These are phyloP conservation scores for Cytospora schulzeri DNA, from an alignment of 2,329 filamentous ascomycete genomes.

Conservation along the genomic window DNA sequence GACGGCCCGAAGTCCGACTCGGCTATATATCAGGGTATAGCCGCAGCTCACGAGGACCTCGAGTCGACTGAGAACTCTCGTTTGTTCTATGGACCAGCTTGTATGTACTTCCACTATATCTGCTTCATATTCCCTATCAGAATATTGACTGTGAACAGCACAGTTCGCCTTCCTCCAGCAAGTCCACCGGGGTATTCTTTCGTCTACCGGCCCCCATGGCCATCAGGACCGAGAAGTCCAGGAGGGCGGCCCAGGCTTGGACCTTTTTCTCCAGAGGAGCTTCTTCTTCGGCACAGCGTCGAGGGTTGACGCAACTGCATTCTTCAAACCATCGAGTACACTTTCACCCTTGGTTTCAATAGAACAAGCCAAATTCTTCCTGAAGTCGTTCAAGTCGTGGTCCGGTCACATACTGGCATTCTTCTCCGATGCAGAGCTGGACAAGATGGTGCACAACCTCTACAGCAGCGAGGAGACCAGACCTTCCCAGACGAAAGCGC, in stretches of 20 bases:
- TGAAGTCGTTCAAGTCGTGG: constrained; percentile 30
- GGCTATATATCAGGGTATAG: constrained; percentile 26
- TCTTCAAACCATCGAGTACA: constrained; percentile 14
- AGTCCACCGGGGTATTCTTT: constrained; percentile 35
- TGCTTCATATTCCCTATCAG: neutral
- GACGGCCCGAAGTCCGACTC: constrained; percentile 10
- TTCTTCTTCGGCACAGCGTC: constrained; percentile 37
- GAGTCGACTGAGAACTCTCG: constrained; percentile 23
- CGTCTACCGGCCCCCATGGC: constrained; percentile 21
- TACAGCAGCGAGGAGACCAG: constrained; percentile 25
- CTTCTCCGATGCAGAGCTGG: constrained; percentile 30
- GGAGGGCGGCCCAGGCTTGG: constrained; percentile 34
- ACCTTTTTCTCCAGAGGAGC: constrained; percentile 36
- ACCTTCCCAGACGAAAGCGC: constrained; percentile 32
- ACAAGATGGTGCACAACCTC: constrained; percentile 30
- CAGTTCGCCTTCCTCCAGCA: constrained; percentile 37
- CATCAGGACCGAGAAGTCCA: constrained; percentile 30
- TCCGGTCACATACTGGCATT: constrained; percentile 30
- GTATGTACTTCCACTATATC: neutral
- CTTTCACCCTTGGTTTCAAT: constrained; percentile 25
- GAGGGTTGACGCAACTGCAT: constrained; percentile 26
- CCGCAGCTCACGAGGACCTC: constrained; percentile 22
- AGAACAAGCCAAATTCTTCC: constrained; percentile 29
- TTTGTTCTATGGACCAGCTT: constrained; percentile 25
- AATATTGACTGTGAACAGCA: constrained; percentile 10